Percentiles rank a stretch among this genome's conserved stretches.
Evolutionary conservation across 805 yeast genomes (phyloP).

Genomic region (Metschnikowia shivogae): DNA sequence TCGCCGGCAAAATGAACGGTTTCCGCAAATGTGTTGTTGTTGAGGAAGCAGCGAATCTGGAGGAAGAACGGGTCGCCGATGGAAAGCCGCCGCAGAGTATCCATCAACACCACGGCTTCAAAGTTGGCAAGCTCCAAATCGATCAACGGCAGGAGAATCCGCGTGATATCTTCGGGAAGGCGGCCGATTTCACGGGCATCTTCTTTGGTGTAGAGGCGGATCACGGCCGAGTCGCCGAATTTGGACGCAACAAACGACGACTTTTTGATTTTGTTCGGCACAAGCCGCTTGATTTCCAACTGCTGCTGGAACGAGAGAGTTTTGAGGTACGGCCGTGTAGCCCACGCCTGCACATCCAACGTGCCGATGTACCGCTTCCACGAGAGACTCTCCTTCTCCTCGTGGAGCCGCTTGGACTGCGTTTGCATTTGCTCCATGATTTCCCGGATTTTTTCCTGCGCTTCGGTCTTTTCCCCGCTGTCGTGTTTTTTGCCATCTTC

Average conservation of each 20-base stretch:
- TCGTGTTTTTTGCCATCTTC: not conserved
- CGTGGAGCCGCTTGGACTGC: conserved; percentile 9
- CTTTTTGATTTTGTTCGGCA: conserved; percentile 23
- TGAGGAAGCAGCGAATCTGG: conserved; percentile 64
- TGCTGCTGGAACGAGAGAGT: conserved; percentile 44
- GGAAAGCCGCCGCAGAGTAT: conserved; percentile 50
- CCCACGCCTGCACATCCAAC: conserved; percentile 60
- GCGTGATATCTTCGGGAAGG: conserved; percentile 64
- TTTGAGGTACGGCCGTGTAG: conserved; percentile 58
- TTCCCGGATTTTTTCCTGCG: conserved; percentile 6
- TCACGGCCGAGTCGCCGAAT: conserved; percentile 28
- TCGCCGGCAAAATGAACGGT: conserved; percentile 7
- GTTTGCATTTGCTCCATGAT: conserved; percentile 10
- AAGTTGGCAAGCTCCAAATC: conserved; percentile 52
- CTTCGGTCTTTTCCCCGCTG: not conserved
- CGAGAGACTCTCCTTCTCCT: conserved; percentile 3
- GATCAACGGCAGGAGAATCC: conserved; percentile 60
- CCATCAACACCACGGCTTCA: conserved; percentile 53
- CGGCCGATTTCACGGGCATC: conserved; percentile 65
- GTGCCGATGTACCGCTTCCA: conserved; percentile 55
- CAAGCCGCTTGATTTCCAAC: conserved; percentile 34
- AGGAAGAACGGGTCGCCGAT: conserved; percentile 75
- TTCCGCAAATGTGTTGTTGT: conserved; percentile 30
- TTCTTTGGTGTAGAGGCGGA: conserved; percentile 28
- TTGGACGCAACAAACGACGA: conserved; percentile 16